A percentile compares a stretch with the other conserved stretches of the same genome.
Evolutionary conservation across 2,329 filamentous ascomycete species (phyloP).

Genomic region (Pseudocercospora vitis): DNA sequence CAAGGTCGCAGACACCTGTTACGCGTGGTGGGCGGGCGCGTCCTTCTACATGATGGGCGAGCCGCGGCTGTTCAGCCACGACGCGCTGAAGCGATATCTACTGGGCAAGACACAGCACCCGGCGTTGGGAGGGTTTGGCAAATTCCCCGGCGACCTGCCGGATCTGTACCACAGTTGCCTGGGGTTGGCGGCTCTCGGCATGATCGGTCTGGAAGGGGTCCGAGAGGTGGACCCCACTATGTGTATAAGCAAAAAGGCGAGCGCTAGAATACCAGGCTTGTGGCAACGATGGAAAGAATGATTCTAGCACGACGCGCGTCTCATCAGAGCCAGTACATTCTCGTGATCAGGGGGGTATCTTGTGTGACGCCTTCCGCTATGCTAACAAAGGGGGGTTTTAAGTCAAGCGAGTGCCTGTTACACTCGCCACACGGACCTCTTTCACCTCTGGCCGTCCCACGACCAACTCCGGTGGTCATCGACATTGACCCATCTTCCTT

Average conservation of each 20-base stretch:
- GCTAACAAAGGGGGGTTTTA: too few relatives aligned
- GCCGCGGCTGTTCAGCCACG: conserved; percentile 22
- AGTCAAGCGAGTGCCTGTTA: background rate
- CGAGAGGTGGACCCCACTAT: conserved; percentile 71
- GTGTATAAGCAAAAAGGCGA: conserved; percentile 66
- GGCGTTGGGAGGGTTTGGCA: conserved; percentile 56
- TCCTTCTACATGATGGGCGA: conserved; percentile 45
- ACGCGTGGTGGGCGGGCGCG: conserved; percentile 85
- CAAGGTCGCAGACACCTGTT: conserved; percentile 92
- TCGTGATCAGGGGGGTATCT: conserved; percentile 17
- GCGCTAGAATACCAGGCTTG: conserved; percentile 28
- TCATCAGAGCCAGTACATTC: background rate
- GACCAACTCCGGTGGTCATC: conserved; percentile 57
- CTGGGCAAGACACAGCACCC: conserved; percentile 82
- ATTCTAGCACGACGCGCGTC: background rate
- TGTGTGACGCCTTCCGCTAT: conserved; percentile 22
- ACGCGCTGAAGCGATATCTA: conserved; percentile 63
- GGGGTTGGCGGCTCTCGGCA: conserved; percentile 75
- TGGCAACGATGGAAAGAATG: conserved; percentile 29
- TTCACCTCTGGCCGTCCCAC: conserved; percentile 30
- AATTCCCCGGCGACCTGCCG: conserved; percentile 49
- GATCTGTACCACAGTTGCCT: conserved; percentile 88
- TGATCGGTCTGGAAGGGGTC: conserved; percentile 61
- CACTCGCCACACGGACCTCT: background rate
- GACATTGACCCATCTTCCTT: conserved; percentile 73